Percentiles rank a stretch among this genome's conserved stretches.
Evolutionary conservation across 2,329 filamentous ascomycete genomes (phyloP).

Genomic region (Leptographium wingfieldii): DNA sequence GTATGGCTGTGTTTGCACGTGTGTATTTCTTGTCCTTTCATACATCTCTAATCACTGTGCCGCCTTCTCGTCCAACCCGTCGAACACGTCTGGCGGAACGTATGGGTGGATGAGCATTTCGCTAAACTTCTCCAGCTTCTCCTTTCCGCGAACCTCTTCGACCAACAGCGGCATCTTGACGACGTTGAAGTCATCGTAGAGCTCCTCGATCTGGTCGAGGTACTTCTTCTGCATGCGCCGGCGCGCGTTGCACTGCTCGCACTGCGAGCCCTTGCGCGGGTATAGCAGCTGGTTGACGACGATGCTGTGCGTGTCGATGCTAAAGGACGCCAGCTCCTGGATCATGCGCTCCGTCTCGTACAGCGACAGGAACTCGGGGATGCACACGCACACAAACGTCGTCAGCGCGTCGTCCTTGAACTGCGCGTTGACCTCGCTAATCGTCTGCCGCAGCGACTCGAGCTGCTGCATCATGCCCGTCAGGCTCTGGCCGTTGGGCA

Average conservation of each 20-base stretch:
- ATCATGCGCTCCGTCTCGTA: slow-evolving; percentile 99
- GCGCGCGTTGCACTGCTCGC: slow-evolving; percentile 89
- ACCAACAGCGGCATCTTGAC: slow-evolving; percentile 95
- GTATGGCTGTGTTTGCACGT: too few species aligned
- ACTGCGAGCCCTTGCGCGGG: slow-evolving; percentile 70
- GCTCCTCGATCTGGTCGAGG: slow-evolving; percentile 92
- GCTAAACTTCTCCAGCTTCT: slow-evolving; percentile 82
- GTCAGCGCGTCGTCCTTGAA: slow-evolving; percentile 96
- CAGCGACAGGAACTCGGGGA: slow-evolving; percentile 88
- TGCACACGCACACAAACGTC: slow-evolving; percentile 97
- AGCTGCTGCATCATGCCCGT: slow-evolving; percentile 90
- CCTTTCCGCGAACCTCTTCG: slow-evolving; percentile 91
- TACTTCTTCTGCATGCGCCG: slow-evolving; percentile 99
- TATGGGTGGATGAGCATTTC: slow-evolving; percentile 72
- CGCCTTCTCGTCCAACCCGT: slow-evolving; percentile 1
- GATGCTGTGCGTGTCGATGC: slow-evolving; percentile 93
- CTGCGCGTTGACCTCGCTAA: slow-evolving; percentile 89
- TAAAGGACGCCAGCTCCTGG: slow-evolving; percentile 84
- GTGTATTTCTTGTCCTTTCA: too few species aligned
- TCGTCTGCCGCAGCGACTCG: slow-evolving; percentile 84
- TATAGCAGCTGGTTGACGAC: slow-evolving; percentile 97
- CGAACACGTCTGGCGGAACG: slow-evolving; percentile 40
- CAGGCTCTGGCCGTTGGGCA: slow-evolving; percentile 88
- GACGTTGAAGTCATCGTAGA: slow-evolving; percentile 98
- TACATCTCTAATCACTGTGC: neutral